Percentiles rank a stretch among this genome's conserved stretches.
Conservation (phyloP, 1,284 basidiomycete genomes). For the Serendipita sp. region DNA sequence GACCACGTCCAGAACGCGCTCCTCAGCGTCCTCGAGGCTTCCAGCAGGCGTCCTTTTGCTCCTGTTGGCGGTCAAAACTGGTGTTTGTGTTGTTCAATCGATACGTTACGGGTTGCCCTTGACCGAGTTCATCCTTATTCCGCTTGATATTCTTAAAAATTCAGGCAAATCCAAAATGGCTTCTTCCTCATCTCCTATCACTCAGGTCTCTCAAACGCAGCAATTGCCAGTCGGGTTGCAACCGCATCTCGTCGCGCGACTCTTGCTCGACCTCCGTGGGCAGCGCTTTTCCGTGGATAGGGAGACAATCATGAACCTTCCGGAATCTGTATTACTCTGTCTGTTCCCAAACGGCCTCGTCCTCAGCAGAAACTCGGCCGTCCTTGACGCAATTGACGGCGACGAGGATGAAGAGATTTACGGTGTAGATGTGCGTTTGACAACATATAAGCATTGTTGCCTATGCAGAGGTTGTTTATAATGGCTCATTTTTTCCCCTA, state of each 20-base stretch:
- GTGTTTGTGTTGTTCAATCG: too few relatives aligned
- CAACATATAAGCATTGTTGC: conserved; percentile 9
- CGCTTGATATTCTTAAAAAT: too few relatives aligned
- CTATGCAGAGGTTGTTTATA: conserved; percentile 7
- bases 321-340: conserved; percentile 91
- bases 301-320: conserved; percentile 96
- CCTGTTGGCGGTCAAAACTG: too few relatives aligned
- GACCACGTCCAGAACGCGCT: too few relatives aligned
- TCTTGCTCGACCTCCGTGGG: conserved; percentile 87
- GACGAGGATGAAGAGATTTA: conserved; percentile 89
- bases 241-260: conserved; percentile 69
- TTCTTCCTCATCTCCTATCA: conserved; percentile 64
- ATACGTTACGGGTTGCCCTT: too few relatives aligned
- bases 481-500: conserved; percentile 11
- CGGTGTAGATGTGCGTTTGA: conserved; percentile 74
- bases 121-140: too few relatives aligned
- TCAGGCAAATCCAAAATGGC: conserved; percentile 17
- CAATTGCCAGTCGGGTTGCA: conserved; percentile 59
- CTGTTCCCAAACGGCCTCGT: conserved; percentile 96
- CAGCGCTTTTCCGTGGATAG: conserved; percentile 88
- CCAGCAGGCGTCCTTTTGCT: too few relatives aligned
- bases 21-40: too few relatives aligned
- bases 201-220: conserved; percentile 62
- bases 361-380: conserved; percentile 71
- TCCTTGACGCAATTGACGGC: conserved; percentile 55